A percentile compares a stretch with the other conserved stretches of the same genome.
Conservation (phyloP, 371 early-diverging fungal species). For the Mortierella sp. region DNA sequence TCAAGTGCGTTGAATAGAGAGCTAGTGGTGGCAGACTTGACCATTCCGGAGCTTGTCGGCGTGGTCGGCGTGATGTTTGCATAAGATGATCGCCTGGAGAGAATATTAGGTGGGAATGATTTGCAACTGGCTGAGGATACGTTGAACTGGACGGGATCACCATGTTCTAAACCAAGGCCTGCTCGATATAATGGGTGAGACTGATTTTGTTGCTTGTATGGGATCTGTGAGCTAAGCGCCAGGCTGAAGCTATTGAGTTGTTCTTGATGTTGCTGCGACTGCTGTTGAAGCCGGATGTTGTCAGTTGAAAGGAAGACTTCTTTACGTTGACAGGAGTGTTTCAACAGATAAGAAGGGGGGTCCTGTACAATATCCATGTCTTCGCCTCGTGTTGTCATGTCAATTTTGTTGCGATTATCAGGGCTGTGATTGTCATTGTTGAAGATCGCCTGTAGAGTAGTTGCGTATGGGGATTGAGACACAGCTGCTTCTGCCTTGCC, state of each 20-base stretch:
- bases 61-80: slow-evolving; percentile 20
- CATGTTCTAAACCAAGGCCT: not conserved
- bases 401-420: not conserved
- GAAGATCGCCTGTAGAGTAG: slow-evolving; percentile 4
- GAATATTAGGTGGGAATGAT: slow-evolving; percentile 4
- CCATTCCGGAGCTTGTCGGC: slow-evolving; percentile 20
- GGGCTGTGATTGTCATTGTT: not conserved
- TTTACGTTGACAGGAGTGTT: slow-evolving; percentile 3
- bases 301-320: not conserved
- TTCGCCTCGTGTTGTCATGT: no score
- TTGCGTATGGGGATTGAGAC: slow-evolving; percentile 5
- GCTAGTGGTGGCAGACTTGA: slow-evolving; percentile 27
- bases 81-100: slow-evolving; percentile 26
- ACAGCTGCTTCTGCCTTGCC: slow-evolving; percentile 15
- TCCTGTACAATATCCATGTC: no score
- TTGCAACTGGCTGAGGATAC: slow-evolving; percentile 35
- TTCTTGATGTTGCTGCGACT: slow-evolving; percentile 7
- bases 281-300: slow-evolving; percentile 5
- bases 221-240: not conserved
- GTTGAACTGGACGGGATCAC: slow-evolving; percentile 7
- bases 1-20: slow-evolving; percentile 12
- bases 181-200: not conserved
- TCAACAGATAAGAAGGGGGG: no score
- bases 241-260: not conserved
- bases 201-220: not conserved